Percentiles rank a stretch among this genome's conserved stretches.
These are phyloP conservation scores for Alternaria longipes DNA, from an alignment of 2,329 filamentous ascomycete genomes.

Conservation along the genomic window DNA sequence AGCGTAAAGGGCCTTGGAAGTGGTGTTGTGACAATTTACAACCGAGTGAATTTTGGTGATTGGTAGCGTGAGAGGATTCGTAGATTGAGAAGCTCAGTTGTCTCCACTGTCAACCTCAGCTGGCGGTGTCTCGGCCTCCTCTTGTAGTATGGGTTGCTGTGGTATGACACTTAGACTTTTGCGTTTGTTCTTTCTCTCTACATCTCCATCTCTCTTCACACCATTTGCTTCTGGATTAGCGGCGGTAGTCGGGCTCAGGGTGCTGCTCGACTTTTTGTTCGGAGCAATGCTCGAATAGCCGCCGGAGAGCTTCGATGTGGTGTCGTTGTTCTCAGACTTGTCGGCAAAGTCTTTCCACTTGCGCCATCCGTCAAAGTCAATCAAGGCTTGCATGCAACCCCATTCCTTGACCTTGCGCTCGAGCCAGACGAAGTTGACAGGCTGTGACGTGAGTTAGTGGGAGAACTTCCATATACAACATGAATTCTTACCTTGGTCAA, in stretches of 20 bases:
- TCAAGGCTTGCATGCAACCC: constrained; percentile 99
- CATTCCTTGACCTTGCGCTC: constrained; percentile 98
- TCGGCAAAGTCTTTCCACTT: constrained; percentile 86
- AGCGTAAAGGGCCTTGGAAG: constrained; percentile 4
- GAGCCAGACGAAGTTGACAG: constrained; percentile 96
- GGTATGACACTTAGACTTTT: constrained; percentile 43
- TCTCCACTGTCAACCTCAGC: constrained; percentile 31
- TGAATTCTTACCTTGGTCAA: constrained; percentile 80
- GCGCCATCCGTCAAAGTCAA: constrained; percentile 97
- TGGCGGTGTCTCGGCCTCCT: constrained; percentile 38
- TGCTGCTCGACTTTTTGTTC: constrained; percentile 28
- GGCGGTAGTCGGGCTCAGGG: constrained; percentile 27
- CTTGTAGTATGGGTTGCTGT: constrained; percentile 34
- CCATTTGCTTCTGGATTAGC: constrained; percentile 35
- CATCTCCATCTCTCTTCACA: constrained; percentile 33
- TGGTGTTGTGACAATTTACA: constrained; percentile 32
- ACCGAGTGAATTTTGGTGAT: constrained; percentile 23
- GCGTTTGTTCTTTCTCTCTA: constrained; percentile 47
- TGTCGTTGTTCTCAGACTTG: constrained; percentile 47
- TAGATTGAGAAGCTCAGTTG: constrained; percentile 6
- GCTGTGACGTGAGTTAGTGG: constrained; percentile 62
- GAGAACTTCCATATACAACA: not conserved
- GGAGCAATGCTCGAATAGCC: constrained; percentile 45
- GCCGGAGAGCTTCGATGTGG: constrained; percentile 46
- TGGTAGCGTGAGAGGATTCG: not conserved